These are phyloP conservation scores for Gaeumannomyces tritici DNA, from an alignment of 2,329 filamentous ascomycete genomes.

Conservation along the genomic window DNA sequence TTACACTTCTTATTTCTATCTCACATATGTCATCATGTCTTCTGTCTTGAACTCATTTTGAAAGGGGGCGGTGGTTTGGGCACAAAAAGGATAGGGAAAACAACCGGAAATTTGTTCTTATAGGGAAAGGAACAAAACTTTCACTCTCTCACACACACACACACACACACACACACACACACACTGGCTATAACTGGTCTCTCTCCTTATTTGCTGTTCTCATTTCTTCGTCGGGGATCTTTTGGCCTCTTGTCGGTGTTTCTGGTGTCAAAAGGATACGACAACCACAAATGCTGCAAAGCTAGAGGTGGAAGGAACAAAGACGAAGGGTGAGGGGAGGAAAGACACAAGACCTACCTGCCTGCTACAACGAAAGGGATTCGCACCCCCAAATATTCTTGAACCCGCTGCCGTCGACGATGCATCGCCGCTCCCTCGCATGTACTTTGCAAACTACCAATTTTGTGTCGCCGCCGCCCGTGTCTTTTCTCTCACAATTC, in stretches of 20 bases:
- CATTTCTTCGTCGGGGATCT: no score
- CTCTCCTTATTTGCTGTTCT: no score
- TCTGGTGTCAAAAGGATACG: not conserved
- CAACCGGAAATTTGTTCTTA: not conserved
- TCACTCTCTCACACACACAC: not conserved
- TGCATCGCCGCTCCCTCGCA: not conserved
- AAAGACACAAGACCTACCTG: not conserved
- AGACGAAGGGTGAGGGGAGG: not conserved
- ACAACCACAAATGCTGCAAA: not conserved
- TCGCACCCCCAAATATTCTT: not conserved
- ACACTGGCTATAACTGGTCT: no score
- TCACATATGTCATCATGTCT: not conserved
- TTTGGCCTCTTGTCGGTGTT: conserved; percentile 4
- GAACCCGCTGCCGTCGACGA: not conserved
- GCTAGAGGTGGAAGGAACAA: not conserved
- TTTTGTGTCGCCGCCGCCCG: not conserved
- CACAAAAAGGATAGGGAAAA: not conserved
- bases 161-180: not conserved
- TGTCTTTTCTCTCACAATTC: not conserved
- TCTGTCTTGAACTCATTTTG: no score
- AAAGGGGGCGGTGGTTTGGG: not conserved
- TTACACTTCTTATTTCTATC: not conserved
- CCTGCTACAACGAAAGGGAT: not conserved
- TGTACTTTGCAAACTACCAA: not conserved
- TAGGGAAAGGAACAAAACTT: not conserved